Evolutionary conservation across 192 early-diverging fungal genomes (phyloP).

Genomic region (Entrophospora sp.): DNA sequence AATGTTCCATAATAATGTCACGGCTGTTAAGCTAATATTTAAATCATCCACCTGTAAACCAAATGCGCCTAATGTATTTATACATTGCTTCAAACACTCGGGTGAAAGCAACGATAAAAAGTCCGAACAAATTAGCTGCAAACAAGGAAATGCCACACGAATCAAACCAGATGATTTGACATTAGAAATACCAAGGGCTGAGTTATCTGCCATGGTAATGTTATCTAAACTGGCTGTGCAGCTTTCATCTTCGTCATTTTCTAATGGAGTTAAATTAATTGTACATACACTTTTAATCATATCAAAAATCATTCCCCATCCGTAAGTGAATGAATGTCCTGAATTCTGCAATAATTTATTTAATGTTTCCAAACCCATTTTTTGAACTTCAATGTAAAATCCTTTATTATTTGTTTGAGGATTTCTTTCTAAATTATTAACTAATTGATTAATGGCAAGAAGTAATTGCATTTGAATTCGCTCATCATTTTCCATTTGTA

Average conservation of each 20-base stretch:
- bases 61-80: constrained; percentile 72
- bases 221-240: neutral
- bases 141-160: constrained; percentile 78
- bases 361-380: constrained; percentile 78
- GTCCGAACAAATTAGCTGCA: constrained; percentile 94
- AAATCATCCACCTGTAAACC: constrained; percentile 79
- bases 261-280: no score
- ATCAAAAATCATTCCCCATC: constrained; percentile 86
- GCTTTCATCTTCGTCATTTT: constrained; percentile 6
- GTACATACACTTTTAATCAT: constrained; percentile 57
- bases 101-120: constrained; percentile 77
- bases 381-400: constrained; percentile 65
- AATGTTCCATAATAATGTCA: constrained; percentile 88
- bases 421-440: constrained; percentile 25
- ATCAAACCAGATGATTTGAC: constrained; percentile 41
- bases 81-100: constrained; percentile 65
- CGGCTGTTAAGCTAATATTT: constrained; percentile 89
- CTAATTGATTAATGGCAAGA: constrained; percentile 50
- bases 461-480: constrained; percentile 59
- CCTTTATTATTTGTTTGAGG: constrained; percentile 26
- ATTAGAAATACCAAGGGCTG: constrained; percentile 16
- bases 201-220: neutral
- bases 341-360: constrained; percentile 84
- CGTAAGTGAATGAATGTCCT: constrained; percentile 74
- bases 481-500: constrained; percentile 55